Base-by-base conservation (phyloP, 306 rosid species). In the Lathyrus aphaca region DNA sequence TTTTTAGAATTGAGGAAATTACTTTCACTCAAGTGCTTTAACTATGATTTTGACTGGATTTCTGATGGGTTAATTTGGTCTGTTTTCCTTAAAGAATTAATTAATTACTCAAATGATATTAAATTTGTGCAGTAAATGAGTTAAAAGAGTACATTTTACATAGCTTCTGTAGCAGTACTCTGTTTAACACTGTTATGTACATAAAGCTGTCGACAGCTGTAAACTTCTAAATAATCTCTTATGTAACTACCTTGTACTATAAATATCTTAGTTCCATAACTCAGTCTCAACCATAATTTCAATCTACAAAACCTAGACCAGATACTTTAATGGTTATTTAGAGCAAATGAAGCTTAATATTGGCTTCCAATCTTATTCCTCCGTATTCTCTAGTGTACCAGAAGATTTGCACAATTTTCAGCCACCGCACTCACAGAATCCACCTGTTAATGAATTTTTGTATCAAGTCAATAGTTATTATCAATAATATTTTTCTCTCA, bases 1-100 rank as follows among this genome's bases (percentile, higher is more conserved):
- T 30, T 74, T 46, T 54, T 38, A 39, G 56, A 64, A 40, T 74
- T 11, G 13, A 11, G 72, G 39, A 30, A 64, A 74, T 63, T 40
- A 30, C 23, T 42, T 50, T 40, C 62, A 14, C 39, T 12, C 2
- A 15, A 40, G 17, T 38, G 55, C 8, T 64, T 23, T 23, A 8
- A 16, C 8, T 12, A 17, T 27, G 54, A 15, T 64, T 53, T 42
- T n/a, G 40, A 40, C 27, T 40, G 25, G 35, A 73, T 16, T 51
- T 64, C 32, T 37, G 38, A 25, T 64, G 21, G 40, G 4, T 63
- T 25, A 37, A 19, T 50, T 63, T 50, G 45, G 43, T 17, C 44
- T 15, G 1, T 62, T 63, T 21, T 63, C 4, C 42, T 37, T n/a
- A 4, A 35, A 62, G 51, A 73, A 63, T 37, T 35, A 48, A 60